Evolutionary conservation across 164 flowering plant species (phyloP), one percentile per base, ranked within the genome.

Genomic region (Santalum album): DNA sequence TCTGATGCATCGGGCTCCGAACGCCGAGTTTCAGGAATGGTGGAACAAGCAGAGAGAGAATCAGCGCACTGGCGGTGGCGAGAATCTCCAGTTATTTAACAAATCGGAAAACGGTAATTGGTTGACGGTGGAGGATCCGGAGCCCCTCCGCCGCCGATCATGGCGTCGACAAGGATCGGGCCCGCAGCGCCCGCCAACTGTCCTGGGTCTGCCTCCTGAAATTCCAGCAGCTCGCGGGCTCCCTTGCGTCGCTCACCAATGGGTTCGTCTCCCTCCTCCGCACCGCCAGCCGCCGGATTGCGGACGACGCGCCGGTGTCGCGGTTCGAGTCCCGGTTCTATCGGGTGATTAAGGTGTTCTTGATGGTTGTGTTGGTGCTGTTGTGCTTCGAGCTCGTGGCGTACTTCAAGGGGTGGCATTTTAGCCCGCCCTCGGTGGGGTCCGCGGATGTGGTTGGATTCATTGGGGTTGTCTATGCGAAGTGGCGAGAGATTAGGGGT

Each of bases 361-460:
- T 85, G 55, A 29, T 62, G 3, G 32, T 82, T 11, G 82, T 78
- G 0, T 20, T 87, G 7, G 9, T 69, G 16, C 49, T 89, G 55
- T 64, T 89, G 14, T 43, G 63, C n/a, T 61, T 85, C 36, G 99
- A 92, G 72, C 71, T 87, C 7, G 59, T 74, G 0, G 99, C 99
- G 0, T 85, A 85, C 75, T 92, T 75, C 47, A 83, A 73, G 38
- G 99, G 97, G 19, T 92, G 96, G 96, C 94, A 92, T 76, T 83
- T 83, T 59, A 71, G 79, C 26, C 86, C 84, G 16, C 96, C 96
- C 1, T 58, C 76, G 10, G 55, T 77, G 25, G 61, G 47, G 22
- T 67, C 76, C 7, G 74, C 74, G 18, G 82, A 76, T 55, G 65
- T 72, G 18, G 38, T 72, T 52, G 81, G 74, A 14, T 52, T 72